Conservation (phyloP, 371 early-diverging fungal genomes). For the Conidiobolus incongruus region DNA sequence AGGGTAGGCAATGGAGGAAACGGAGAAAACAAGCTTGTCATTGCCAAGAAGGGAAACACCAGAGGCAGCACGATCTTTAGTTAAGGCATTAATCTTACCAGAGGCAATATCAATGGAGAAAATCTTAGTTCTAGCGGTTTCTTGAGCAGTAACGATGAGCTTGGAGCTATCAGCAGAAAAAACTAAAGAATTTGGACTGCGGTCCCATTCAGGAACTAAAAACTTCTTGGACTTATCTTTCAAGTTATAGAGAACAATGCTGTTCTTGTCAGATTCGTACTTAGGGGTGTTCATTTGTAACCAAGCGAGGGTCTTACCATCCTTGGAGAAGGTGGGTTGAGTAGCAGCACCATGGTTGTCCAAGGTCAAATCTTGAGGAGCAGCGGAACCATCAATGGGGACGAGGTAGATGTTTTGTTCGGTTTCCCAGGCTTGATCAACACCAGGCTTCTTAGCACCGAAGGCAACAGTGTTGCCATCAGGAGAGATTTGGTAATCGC, state of each 20-base stretch:
- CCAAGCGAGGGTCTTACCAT: constrained; percentile 36
- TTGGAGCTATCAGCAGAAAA: constrained; percentile 22
- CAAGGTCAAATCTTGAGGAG: constrained; percentile 19
- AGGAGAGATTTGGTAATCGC: constrained; percentile 30
- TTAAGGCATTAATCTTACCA: constrained; percentile 16
- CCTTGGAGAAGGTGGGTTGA: constrained; percentile 30
- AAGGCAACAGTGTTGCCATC: constrained; percentile 46
- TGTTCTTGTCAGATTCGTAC: constrained; percentile 58
- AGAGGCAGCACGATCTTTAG: constrained; percentile 22
- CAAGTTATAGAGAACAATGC: constrained; percentile 29
- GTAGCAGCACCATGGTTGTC: constrained; percentile 34
- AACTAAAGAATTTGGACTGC: constrained; percentile 26
- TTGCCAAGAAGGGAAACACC: constrained; percentile 13
- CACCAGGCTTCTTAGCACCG: constrained; percentile 28
- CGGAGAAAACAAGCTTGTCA: constrained; percentile 14
- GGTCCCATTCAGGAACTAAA: constrained; percentile 36
- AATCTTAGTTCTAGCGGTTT: constrained; percentile 27
- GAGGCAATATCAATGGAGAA: constrained; percentile 22
- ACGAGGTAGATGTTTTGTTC: constrained; percentile 40
- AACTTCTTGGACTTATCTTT: constrained; percentile 9
- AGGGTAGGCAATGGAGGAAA: constrained; percentile 20
- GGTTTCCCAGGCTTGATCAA: constrained; percentile 51
- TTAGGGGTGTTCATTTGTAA: constrained; percentile 44
- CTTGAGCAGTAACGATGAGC: constrained; percentile 30
- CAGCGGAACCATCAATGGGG: constrained; percentile 14